Evolutionary conservation across 768 basidiomycete species (phyloP).

Genomic region (Hericium rajendrae): DNA sequence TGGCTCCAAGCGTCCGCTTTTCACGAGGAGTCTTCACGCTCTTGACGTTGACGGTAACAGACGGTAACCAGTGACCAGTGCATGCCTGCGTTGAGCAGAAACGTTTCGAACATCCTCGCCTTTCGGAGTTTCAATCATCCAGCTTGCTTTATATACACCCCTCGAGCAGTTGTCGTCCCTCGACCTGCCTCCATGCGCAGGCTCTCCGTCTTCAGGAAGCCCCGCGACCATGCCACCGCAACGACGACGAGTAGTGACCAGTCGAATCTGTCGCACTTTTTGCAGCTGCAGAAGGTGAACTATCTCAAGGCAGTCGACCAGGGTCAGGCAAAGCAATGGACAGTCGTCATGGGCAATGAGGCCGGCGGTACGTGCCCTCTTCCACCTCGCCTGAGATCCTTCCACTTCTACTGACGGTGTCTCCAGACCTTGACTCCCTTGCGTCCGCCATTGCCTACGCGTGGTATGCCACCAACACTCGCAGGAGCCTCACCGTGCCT

Average conservation of each 20-base stretch:
- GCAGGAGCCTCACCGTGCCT: slow-evolving; percentile 46
- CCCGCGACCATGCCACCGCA: background rate
- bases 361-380: slow-evolving; percentile 63
- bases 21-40: too few species aligned
- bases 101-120: too few species aligned
- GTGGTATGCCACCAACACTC: slow-evolving; percentile 49
- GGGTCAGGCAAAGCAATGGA: slow-evolving; percentile 43
- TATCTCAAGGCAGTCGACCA: slow-evolving; percentile 8
- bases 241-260: background rate
- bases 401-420: background rate
- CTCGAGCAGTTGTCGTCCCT: background rate
- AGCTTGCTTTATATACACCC: too few species aligned
- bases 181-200: background rate
- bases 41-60: too few species aligned
- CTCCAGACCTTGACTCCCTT: slow-evolving; percentile 78
- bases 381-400: background rate
- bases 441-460: slow-evolving; percentile 82
- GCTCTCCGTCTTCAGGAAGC: background rate
- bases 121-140: too few species aligned
- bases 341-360: slow-evolving; percentile 90
- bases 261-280: slow-evolving; percentile 4
- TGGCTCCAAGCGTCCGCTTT: too few species aligned
- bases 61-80: too few species aligned
- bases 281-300: slow-evolving; percentile 9
- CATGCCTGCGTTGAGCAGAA: too few species aligned